phyloP scores from a whole-genome alignment of 768 basidiomycete species.

The Strobilomyces dryophilus region DNA sequence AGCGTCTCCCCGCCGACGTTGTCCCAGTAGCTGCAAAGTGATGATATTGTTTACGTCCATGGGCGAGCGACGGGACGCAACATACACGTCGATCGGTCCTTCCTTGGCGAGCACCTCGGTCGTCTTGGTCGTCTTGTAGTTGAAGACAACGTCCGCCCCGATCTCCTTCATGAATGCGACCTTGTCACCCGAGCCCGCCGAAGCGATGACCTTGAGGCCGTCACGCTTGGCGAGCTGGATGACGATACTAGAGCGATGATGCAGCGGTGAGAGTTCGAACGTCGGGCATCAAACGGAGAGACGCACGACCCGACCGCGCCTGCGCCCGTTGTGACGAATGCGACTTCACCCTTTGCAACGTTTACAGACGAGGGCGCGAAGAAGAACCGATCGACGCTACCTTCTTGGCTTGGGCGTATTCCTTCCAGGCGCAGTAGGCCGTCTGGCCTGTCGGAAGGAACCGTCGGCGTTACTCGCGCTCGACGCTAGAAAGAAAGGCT shows the following conservation, averaged over 20 bases:
- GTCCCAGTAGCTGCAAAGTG: slow-evolving; percentile 1
- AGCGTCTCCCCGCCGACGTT: slow-evolving; percentile 4
- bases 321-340: slow-evolving; percentile 2
- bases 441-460: background rate
- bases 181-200: slow-evolving; percentile 2
- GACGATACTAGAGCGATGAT: background rate
- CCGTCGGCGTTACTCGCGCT: background rate
- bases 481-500: background rate
- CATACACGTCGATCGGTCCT: slow-evolving; percentile 2
- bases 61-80: background rate
- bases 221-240: slow-evolving; percentile 8
- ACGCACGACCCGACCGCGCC: slow-evolving; percentile 4
- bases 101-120: slow-evolving; percentile 5
- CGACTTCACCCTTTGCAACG: background rate
- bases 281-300: background rate
- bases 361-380: background rate
- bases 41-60: background rate
- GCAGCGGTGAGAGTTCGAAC: background rate
- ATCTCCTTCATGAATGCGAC: slow-evolving; percentile 4
- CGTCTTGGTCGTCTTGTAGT: slow-evolving; percentile 4
- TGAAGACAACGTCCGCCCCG: slow-evolving; percentile 1
- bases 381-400: background rate
- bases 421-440: slow-evolving; percentile 7
- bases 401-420: slow-evolving; percentile 2
- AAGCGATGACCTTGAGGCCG: slow-evolving; percentile 7